Evolutionary conservation across 768 basidiomycete genomes (phyloP), one percentile per base, ranked within the genome.

Genomic region (Xerocomus spinulosus): DNA sequence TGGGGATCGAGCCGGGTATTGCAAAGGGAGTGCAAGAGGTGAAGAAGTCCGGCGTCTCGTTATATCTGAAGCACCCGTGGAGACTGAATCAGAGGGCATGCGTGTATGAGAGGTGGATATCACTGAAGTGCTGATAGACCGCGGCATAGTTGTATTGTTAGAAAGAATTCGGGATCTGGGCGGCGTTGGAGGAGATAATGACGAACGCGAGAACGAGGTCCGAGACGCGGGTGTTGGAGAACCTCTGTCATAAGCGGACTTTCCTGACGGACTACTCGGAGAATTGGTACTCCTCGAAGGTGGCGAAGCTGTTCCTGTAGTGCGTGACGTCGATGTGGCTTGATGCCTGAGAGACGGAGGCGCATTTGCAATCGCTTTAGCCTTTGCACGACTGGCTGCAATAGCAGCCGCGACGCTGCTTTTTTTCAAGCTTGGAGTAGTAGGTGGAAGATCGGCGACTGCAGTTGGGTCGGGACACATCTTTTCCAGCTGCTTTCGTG

Each of bases 341-440:
- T 90, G 87, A 63, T 92, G 90, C 44, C 85, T 77, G 41, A 89
- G 73, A 42, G 79, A 78, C 4, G 90, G 90, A 17, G 90, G 90
- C 9, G 88, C 86, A 26, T 76, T 83, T 3, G 90, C 87, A 51
- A 89, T 89, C 18, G 80, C 84, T 59, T 83, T 91, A 14, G 89
- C 88, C 62, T 90, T 94, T 14, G 86, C 89, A 20, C 92, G 79
- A 62, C 87, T 93, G 18, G 92, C 91, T 33, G 92, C 92, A 57
- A 94, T 88, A 20, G 89, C 82, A 9, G 92, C 88, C 33, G 88
- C 85, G 46, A 93, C 73, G 49, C 88, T 90, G 37, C 80, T 80
- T 67, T 92, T 92, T 70, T 92, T 92, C 44, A 66, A 65, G 44
- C 64, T 68, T 42, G 79, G 79, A 14, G 85, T 80, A 8, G 79